Evolutionary conservation across 345 rosid species (phyloP).

Genomic region (Cardamine chenopodiifolia): DNA sequence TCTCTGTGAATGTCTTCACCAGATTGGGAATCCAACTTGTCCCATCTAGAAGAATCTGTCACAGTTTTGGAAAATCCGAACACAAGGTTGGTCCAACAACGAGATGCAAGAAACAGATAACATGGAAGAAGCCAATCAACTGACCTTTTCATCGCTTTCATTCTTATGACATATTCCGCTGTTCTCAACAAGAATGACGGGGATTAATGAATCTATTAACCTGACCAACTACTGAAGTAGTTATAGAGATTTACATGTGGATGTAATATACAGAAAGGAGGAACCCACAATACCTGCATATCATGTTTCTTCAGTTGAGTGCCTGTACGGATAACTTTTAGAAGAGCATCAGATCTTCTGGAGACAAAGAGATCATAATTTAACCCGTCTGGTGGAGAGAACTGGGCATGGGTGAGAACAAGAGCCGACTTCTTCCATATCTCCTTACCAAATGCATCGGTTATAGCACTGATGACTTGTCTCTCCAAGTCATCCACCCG

Average conservation of each 20-base stretch:
- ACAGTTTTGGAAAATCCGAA: not conserved
- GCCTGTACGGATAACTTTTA: slow-evolving; percentile 58
- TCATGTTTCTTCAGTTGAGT: slow-evolving; percentile 59
- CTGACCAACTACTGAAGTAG: not conserved
- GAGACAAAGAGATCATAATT: slow-evolving; percentile 63
- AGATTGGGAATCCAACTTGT: slow-evolving; percentile 58
- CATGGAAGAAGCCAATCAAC: slow-evolving; percentile 23
- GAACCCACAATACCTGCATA: slow-evolving; percentile 41
- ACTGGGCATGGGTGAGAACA: slow-evolving; percentile 89
- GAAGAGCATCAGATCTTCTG: slow-evolving; percentile 73
- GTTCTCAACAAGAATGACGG: slow-evolving; percentile 60
- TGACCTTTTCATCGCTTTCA: slow-evolving; percentile 63
- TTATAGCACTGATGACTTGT: slow-evolving; percentile 70
- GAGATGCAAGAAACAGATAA: not conserved
- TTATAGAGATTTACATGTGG: not conserved
- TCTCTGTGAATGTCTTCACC: slow-evolving; percentile 49
- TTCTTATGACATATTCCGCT: slow-evolving; percentile 66
- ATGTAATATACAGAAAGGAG: not conserved
- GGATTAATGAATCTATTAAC: slow-evolving; percentile 31
- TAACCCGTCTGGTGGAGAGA: slow-evolving; percentile 79
- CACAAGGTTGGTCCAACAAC: not conserved
- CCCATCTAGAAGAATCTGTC: slow-evolving; percentile 60
- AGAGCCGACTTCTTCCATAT: slow-evolving; percentile 78
- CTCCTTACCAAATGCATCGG: slow-evolving; percentile 81
- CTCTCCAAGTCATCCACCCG: slow-evolving; percentile 82